Evolutionary conservation across 2,329 filamentous ascomycete species (phyloP).

Genomic region (Monosporascus sp.): DNA sequence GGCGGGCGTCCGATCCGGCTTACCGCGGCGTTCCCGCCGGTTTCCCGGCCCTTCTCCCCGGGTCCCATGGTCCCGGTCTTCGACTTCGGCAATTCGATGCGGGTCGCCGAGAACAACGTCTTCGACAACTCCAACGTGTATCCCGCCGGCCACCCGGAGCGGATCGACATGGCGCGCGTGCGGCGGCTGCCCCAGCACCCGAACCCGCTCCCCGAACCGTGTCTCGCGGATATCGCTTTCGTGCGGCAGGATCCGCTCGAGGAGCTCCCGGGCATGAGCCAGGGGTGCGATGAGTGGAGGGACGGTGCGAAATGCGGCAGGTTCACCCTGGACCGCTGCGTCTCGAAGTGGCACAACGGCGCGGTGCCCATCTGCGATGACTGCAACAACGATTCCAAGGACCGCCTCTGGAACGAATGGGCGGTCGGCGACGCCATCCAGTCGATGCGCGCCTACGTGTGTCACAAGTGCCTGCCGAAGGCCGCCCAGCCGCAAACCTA

Average conservation of each 20-base stretch:
- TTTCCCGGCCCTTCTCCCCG: not conserved
- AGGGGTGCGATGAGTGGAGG: too few relatives aligned
- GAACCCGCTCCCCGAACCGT: not conserved
- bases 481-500: not conserved
- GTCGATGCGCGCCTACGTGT: conserved; percentile 31
- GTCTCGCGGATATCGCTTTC: conserved; percentile 2
- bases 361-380: conserved; percentile 12
- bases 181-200: conserved; percentile 3
- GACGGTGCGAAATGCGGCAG: not conserved
- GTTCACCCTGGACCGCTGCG: conserved; percentile 8
- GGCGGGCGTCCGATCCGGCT: not conserved
- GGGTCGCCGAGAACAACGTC: too few relatives aligned
- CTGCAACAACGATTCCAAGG: conserved; percentile 21
- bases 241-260: not conserved
- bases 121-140: not conserved
- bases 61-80: not conserved
- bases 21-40: not conserved
- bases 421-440: conserved; percentile 2
- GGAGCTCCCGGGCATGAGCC: not conserved
- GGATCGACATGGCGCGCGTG: not conserved
- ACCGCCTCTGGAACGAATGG: conserved; percentile 10
- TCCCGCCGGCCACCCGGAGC: not conserved
- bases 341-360: conserved; percentile 10
- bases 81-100: not conserved
- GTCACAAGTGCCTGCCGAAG: conserved; percentile 21